These are phyloP conservation scores for Gaultheria prostrata DNA, from an alignment of 148 eudicot species.

Conservation along the genomic window DNA sequence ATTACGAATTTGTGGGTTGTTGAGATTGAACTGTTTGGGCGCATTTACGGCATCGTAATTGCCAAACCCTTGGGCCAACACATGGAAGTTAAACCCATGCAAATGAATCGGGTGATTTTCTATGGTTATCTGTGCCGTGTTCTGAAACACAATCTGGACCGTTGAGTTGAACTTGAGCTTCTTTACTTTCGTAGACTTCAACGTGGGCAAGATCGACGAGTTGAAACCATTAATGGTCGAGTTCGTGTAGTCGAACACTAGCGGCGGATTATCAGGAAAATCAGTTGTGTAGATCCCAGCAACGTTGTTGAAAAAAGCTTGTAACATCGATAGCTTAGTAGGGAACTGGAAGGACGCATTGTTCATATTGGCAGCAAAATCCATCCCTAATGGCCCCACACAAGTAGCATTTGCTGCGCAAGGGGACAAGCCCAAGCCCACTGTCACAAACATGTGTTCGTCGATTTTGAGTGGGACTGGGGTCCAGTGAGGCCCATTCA, in stretches of 20 bases:
- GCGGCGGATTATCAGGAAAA: constrained; percentile 50
- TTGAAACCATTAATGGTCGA: constrained; percentile 24
- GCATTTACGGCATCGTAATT: constrained; percentile 34
- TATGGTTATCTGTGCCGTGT: constrained; percentile 37
- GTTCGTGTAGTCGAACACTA: constrained; percentile 56
- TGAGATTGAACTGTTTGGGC: constrained; percentile 39
- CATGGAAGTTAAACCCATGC: constrained; percentile 68
- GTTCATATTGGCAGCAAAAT: constrained; percentile 55
- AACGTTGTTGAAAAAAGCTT: constrained; percentile 42
- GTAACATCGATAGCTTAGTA: constrained; percentile 38
- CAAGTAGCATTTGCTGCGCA: constrained; percentile 50
- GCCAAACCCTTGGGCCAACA: constrained; percentile 72
- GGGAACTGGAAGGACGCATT: constrained; percentile 53
- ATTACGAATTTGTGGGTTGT: constrained; percentile 61
- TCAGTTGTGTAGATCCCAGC: constrained; percentile 47
- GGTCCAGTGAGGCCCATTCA: constrained; percentile 45
- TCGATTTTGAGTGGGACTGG: constrained; percentile 38
- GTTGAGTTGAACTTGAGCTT: constrained; percentile 50
- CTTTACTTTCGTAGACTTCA: constrained; percentile 53
- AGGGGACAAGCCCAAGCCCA: constrained; percentile 47
- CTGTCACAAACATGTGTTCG: constrained; percentile 57
- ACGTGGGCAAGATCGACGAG: constrained; percentile 29
- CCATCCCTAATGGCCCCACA: constrained; percentile 36
- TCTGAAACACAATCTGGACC: constrained; percentile 67
- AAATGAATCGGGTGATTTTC: constrained; percentile 82